Evolutionary conservation across 202 grass and related monocot genomes (phyloP).

Genomic region (Brachypodium distachyon): DNA sequence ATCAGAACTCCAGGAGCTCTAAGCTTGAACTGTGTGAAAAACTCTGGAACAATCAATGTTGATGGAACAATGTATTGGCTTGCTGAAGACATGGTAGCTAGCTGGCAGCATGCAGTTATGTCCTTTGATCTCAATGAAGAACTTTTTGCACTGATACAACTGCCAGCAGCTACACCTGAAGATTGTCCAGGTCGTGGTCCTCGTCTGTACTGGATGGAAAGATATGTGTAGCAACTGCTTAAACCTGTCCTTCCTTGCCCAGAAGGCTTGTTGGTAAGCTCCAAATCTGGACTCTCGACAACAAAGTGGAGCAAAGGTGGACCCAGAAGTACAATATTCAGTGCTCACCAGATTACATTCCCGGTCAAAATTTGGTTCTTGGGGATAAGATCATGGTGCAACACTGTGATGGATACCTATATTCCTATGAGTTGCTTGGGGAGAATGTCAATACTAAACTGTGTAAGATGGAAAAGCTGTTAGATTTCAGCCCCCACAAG

Average conservation of each 20-base stretch:
- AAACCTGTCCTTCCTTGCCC: not conserved
- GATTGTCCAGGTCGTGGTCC: not conserved
- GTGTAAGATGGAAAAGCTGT: not conserved
- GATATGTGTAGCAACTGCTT: not conserved
- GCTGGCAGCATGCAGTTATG: not conserved
- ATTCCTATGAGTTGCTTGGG: not conserved
- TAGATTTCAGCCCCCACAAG: not conserved
- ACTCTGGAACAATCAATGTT: not conserved
- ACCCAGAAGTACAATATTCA: not conserved
- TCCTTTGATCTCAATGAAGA: slow-evolving; percentile 22
- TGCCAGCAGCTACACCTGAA: not conserved
- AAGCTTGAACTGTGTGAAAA: not conserved
- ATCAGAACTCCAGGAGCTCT: not conserved
- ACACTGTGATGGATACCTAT: not conserved
- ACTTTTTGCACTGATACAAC: not conserved
- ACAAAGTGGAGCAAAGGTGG: not conserved
- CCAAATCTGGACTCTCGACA: slow-evolving; percentile 17
- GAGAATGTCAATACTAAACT: not conserved
- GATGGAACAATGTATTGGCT: slow-evolving; percentile 6
- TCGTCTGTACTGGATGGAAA: not conserved
- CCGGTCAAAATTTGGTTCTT: not conserved
- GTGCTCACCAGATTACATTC: not conserved
- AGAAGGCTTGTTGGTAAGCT: not conserved
- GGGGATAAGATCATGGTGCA: slow-evolving; percentile 1
- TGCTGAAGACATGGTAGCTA: not conserved